Evolutionary conservation across 805 yeast species (phyloP).

Genomic region (Nakazawaea ernobii): DNA sequence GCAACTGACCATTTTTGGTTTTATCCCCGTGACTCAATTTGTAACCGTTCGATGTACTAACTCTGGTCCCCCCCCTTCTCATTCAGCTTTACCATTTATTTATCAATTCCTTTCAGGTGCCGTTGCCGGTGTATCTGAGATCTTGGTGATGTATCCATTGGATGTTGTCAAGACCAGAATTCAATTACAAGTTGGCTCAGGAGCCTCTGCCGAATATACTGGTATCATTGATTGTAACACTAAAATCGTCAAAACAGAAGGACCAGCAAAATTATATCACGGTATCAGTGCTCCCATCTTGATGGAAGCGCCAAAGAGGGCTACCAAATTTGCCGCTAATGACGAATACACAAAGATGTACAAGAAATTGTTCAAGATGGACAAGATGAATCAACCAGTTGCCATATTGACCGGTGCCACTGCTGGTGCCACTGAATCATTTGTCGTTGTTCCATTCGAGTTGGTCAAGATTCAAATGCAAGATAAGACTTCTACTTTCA

Average conservation of each 20-base stretch:
- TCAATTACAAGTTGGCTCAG: slow-evolving; percentile 67
- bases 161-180: slow-evolving; percentile 97
- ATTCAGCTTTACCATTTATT: slow-evolving; percentile 68
- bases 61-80: neutral
- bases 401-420: slow-evolving; percentile 94
- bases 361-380: slow-evolving; percentile 62
- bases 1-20: neutral
- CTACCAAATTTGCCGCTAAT: slow-evolving; percentile 96
- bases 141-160: slow-evolving; percentile 90
- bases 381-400: slow-evolving; percentile 69
- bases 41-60: too few species aligned
- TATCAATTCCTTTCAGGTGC: slow-evolving; percentile 94
- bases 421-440: slow-evolving; percentile 96
- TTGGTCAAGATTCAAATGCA: slow-evolving; percentile 92
- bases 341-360: slow-evolving; percentile 93
- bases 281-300: slow-evolving; percentile 95
- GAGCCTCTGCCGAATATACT: slow-evolving; percentile 56
- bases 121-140: slow-evolving; percentile 95
- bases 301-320: slow-evolving; percentile 99
- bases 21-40: too few species aligned
- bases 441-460: slow-evolving; percentile 97
- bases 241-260: slow-evolving; percentile 84
- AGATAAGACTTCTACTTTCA: slow-evolving; percentile 77
- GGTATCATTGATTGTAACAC: slow-evolving; percentile 82
- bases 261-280: slow-evolving; percentile 75